Base-by-base conservation (phyloP, 176 grass and related monocot genomes). In the Juncus effusus region DNA sequence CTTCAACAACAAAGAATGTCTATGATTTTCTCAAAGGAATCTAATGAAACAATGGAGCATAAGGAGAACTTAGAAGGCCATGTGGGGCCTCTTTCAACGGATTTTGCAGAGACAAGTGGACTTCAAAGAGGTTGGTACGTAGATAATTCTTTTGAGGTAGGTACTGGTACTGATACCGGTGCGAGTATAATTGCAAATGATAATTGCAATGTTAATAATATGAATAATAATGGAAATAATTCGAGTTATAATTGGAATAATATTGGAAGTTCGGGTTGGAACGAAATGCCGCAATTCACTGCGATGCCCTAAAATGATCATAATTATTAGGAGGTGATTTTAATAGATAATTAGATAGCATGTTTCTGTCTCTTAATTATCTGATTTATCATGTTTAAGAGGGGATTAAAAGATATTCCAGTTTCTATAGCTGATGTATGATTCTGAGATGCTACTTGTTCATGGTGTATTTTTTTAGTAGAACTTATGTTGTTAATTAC, bases 1-100 rank as follows among this genome's bases (percentile, higher is more conserved):
- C 88, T 99, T 6, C 94, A 99, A 79, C 88, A 93, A 65, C 94
- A 90, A 64, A 69, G 94, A 54, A 75, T 99, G 35, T 82, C 85
- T 19, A 84, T 82, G 78, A 73, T 90, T 64, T 82, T 81, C 51
- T 70, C 77, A 15, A 77, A 71, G 28, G 75, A 89, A 49, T 65
- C 76, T 7, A 72, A 59, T 64, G 19, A 76, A 5, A 12, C 76
- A 2, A 38, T 36, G 28, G 59, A 13, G 12, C 53, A 15, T 6
- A 15, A 62, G 8, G 62, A 76, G 3, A 54, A n/a, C 5, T 65
- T 65, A n/a, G 69, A 74, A 41, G 60, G 63, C 4, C 16, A 61
- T 44, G 54, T 60, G 40, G 45, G 10, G 11, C 7, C 53, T 12
- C 14, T 53, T 2, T 63, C 57, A 57, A 40, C 68, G 28, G 37